Conservation (phyloP, 768 basidiomycete genomes). For the Podaxis sp. region DNA sequence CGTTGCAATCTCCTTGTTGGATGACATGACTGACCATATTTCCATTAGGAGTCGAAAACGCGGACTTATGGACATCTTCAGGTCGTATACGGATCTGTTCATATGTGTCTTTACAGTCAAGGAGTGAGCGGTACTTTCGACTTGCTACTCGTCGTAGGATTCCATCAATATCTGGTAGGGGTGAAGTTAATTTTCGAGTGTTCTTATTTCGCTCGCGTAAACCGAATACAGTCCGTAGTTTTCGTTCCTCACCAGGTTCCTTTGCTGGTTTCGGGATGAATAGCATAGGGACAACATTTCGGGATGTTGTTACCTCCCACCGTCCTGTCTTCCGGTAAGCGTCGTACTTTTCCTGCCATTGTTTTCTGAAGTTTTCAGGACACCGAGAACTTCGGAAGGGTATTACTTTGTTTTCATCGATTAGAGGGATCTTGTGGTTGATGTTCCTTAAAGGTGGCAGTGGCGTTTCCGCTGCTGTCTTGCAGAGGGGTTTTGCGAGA, state of each 20-base stretch:
- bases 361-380: conserved; percentile 32
- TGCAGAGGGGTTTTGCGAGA: conserved; percentile 25
- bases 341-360: conserved; percentile 31
- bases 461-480: conserved; percentile 21
- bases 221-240: conserved; percentile 35
- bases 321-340: conserved; percentile 27
- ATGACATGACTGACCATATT: conserved; percentile 37
- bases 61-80: conserved; percentile 25
- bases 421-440: conserved; percentile 40
- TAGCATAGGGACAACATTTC: conserved; percentile 37
- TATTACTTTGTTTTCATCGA: conserved; percentile 31
- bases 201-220: conserved; percentile 37
- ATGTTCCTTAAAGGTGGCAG: conserved; percentile 35
- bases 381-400: conserved; percentile 35
- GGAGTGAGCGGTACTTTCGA: conserved; percentile 26
- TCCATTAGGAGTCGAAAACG: conserved; percentile 32
- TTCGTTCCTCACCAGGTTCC: conserved; percentile 17
- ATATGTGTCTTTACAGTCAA: conserved; percentile 41
- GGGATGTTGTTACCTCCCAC: conserved; percentile 26
- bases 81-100: conserved; percentile 37
- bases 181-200: conserved; percentile 34
- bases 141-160: conserved; percentile 33
- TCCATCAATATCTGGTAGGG: conserved; percentile 40
- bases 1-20: conserved; percentile 27
- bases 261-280: conserved; percentile 28